Percentiles rank a stretch among this genome's conserved stretches.
phyloP scores from a whole-genome alignment of 2,329 filamentous ascomycete species.

The Penicillium sp. region DNA sequence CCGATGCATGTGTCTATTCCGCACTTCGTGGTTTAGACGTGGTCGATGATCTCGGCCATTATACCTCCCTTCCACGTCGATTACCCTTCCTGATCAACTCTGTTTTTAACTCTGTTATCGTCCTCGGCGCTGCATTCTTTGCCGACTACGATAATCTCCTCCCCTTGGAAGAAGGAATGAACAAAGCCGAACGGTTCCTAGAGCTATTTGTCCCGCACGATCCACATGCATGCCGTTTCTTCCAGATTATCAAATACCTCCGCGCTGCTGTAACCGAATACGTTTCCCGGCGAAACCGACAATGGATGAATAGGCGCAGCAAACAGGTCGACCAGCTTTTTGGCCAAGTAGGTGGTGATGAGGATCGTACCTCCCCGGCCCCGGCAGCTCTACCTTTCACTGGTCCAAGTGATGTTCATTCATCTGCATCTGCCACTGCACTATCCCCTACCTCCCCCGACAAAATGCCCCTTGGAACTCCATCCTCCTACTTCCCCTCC shows the following conservation, averaged over 20 bases:
- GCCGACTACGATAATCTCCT: conserved; percentile 46
- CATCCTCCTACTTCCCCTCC: conserved; percentile 18
- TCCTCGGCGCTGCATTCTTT: conserved; percentile 48
- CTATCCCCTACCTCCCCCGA: conserved; percentile 27
- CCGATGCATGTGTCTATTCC: conserved; percentile 48
- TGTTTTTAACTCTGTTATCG: conserved; percentile 48
- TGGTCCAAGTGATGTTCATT: conserved; percentile 7
- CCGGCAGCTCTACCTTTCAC: conserved; percentile 3
- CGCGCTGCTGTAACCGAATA: conserved; percentile 41
- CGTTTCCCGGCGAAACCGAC: conserved; percentile 37
- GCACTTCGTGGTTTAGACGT: conserved; percentile 44
- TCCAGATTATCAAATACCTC: conserved; percentile 43
- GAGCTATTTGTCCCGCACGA: conserved; percentile 37
- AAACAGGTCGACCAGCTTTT: conserved; percentile 46
- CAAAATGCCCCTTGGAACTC: conserved; percentile 17
- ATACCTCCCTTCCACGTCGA: conserved; percentile 41
- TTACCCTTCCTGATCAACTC: conserved; percentile 50
- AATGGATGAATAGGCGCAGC: conserved; percentile 42
- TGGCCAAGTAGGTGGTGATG: conserved; percentile 33
- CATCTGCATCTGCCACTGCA: conserved; percentile 11
- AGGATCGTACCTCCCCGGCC: conserved; percentile 12
- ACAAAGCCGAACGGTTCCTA: conserved; percentile 38
- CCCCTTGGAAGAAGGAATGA: conserved; percentile 36
- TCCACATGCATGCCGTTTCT: conserved; percentile 38
- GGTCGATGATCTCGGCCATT: conserved; percentile 37